Percentiles rank a stretch among this genome's conserved stretches.
These are phyloP conservation scores for Purshia tridentata DNA, from an alignment of 306 rosid species.

Conservation along the genomic window DNA sequence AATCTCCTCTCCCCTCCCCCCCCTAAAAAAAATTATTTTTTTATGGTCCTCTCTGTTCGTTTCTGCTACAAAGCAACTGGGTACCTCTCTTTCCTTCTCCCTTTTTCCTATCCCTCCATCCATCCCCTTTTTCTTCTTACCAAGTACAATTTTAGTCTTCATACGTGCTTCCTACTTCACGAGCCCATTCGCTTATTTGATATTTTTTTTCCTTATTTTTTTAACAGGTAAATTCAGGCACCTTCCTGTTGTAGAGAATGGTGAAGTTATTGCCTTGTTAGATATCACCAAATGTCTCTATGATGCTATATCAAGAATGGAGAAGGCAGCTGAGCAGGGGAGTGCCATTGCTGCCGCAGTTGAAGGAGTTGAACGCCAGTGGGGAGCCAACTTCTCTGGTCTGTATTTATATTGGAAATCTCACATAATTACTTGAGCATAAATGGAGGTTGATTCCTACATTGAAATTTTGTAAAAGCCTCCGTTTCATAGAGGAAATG, in stretches of 20 bases:
- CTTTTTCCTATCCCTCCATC: too few species aligned
- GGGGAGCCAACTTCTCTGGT: constrained; percentile 70
- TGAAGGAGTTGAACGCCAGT: constrained; percentile 84
- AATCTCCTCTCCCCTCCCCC: too few species aligned
- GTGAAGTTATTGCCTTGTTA: constrained; percentile 89
- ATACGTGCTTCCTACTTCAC: background rate
- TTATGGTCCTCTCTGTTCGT: too few species aligned
- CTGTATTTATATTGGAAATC: constrained; percentile 27
- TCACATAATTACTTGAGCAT: constrained; percentile 15
- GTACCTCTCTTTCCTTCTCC: too few species aligned
- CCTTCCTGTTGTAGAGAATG: constrained; percentile 95
- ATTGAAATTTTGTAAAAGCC: background rate
- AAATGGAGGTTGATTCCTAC: constrained; percentile 20
- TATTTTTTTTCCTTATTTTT: constrained; percentile 16
- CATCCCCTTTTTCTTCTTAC: too few species aligned
- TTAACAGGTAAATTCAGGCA: constrained; percentile 90
- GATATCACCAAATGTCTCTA: constrained; percentile 93
- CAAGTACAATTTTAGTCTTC: background rate
- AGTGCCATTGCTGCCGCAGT: constrained; percentile 92
- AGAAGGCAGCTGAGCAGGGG: constrained; percentile 92
- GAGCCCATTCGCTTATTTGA: background rate
- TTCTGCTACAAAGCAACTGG: too few species aligned
- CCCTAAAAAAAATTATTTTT: too few species aligned
- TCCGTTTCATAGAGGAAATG: background rate
- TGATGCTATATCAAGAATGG: constrained; percentile 92